Evolutionary conservation across 495 filamentous ascomycete species (phyloP).

Genomic region (Articulospora tetracladia): DNA sequence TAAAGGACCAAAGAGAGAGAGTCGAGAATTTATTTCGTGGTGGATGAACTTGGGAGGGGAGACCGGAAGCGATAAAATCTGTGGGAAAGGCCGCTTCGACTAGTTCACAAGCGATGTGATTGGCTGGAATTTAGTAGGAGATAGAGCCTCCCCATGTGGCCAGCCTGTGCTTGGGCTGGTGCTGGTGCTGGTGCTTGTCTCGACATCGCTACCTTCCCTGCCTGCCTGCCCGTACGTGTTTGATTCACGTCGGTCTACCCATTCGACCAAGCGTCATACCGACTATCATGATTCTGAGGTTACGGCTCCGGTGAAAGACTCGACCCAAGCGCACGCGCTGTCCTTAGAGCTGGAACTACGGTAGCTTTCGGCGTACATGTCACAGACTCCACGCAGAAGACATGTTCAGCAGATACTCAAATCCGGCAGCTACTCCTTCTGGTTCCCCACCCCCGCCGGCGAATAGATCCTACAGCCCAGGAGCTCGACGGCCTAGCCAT

Average conservation of each 20-base stretch:
- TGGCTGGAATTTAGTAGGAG: too few species aligned
- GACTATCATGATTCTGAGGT: background rate
- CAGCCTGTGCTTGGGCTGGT: background rate
- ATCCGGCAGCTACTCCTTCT: conserved; percentile 55
- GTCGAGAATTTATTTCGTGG: conserved; percentile 4
- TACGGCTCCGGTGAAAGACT: background rate
- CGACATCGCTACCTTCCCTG: background rate
- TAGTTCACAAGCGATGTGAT: background rate
- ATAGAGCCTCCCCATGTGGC: background rate
- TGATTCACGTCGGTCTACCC: too few species aligned
- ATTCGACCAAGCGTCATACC: too few species aligned
- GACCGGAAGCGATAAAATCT: conserved; percentile 11
- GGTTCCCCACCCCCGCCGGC: conserved; percentile 49
- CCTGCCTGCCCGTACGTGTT: background rate
- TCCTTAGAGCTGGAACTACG: background rate
- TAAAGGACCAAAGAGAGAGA: conserved; percentile 12
- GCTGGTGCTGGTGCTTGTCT: too few species aligned
- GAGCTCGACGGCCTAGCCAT: conserved; percentile 57
- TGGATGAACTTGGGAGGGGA: conserved; percentile 7
- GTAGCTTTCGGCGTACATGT: background rate
- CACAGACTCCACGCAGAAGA: background rate
- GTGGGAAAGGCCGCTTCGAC: background rate
- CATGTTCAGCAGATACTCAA: conserved; percentile 32
- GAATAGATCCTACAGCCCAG: conserved; percentile 66
- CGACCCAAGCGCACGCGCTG: background rate